Evolutionary conservation across 495 filamentous ascomycete species (phyloP), one percentile per base, ranked within the genome.

Genomic region (Penicillium herquei): DNA sequence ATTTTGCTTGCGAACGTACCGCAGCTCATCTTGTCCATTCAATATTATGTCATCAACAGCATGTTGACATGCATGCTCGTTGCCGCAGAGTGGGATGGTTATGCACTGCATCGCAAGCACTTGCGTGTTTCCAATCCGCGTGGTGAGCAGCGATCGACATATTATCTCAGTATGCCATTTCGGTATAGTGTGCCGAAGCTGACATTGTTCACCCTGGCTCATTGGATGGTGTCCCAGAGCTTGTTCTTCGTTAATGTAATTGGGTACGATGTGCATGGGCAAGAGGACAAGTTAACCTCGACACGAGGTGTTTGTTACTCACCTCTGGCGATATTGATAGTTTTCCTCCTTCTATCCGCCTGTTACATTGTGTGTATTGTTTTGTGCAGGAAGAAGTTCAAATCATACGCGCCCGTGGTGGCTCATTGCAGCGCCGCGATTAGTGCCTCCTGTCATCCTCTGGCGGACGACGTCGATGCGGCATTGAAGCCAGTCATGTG

Each of bases 61-160:
- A 42, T 77, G 7, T 52, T 75, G 14, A 74, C 72, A 32, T 49
- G 58, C 46, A 78, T 81, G 76, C 62, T 77, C 18, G 56, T 69
- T 14, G 63, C 66, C 3, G 21, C 62, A 5, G 65, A 81, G 55
- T 77, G 67, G 58, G 59, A 49, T 35, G 39, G 44, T 1, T 74
- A 65, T 37, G 69, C 66, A 3, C 43, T 50, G 12, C n/a, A 41
- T 6, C 62, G 65, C 7, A 75, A 69, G 34, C 46, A 61, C 2
- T 67, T 84, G 1, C 70, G 82, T 7, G 78, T 84, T 5, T 79
- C 79, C 0, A 57, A 62, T 7, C 76, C 79, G 3, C 16, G 30
- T 0, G 51, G 58, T 35, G 70, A 70, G 1, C 77, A 80, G 51
- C 67, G 67, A 0, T 69, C 68, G 1, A 72, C 68, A 16, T 76